Percentiles rank a stretch among this genome's conserved stretches.
phyloP scores from a whole-genome alignment of 257 asterid genomes.

The Craterostigma plantagineum region DNA sequence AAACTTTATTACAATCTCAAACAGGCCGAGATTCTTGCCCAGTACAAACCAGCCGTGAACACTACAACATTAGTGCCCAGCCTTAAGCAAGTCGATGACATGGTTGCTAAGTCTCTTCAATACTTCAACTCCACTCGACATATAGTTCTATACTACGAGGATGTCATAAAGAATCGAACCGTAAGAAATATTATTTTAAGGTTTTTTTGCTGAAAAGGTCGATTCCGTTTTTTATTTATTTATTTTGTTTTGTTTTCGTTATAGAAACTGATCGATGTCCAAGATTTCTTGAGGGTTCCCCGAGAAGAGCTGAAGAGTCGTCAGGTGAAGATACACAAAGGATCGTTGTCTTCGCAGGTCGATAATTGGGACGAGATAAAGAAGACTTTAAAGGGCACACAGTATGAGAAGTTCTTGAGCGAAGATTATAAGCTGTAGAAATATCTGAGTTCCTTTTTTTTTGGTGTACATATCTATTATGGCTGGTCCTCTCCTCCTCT shows the following conservation, averaged over 20 bases:
- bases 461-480: too few species aligned
- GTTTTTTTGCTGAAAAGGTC: neutral
- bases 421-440: conserved; percentile 46
- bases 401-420: conserved; percentile 41
- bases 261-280: conserved; percentile 70
- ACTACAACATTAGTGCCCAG: conserved; percentile 36
- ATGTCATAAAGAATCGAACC: conserved; percentile 48
- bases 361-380: conserved; percentile 72
- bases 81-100: conserved; percentile 58
- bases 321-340: conserved; percentile 83
- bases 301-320: conserved; percentile 42
- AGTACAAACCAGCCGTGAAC: conserved; percentile 56
- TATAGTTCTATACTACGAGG: conserved; percentile 68
- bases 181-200: conserved; percentile 27
- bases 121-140: conserved; percentile 68
- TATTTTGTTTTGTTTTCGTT: neutral
- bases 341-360: conserved; percentile 63
- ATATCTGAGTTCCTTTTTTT: conserved; percentile 6
- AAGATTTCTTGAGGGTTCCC: conserved; percentile 74
- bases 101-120: conserved; percentile 42
- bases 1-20: conserved; percentile 31
- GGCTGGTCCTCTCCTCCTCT: too few species aligned
- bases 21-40: conserved; percentile 88
- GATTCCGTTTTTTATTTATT: neutral
- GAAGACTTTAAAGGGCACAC: conserved; percentile 57